Evolutionary conservation across 2,329 filamentous ascomycete genomes (phyloP), one percentile per base, ranked within the genome.

Genomic region (Pseudogymnoascus sp.): DNA sequence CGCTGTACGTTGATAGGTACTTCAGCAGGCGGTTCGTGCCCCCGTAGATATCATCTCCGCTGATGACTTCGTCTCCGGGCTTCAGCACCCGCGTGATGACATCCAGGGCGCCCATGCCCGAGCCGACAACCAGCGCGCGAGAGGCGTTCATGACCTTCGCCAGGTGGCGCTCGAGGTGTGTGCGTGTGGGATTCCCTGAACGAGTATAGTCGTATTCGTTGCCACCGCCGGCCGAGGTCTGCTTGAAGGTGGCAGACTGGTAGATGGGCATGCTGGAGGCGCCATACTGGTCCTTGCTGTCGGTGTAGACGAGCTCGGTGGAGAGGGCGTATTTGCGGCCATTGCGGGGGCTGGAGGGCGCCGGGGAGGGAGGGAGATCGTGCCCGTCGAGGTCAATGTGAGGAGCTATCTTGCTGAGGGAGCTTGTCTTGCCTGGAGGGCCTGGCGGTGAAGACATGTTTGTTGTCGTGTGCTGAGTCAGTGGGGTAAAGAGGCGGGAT

Each of bases 121-220:
- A 97, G 62, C 93, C 92, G 50, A 97, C 93, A 60, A 96, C 93
- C 61, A 99, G 84, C 9, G 91, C 91, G 64, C 96, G 89, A 71
- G 87, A 87, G 53, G 95, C 95, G 70, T 91, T 93, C 96, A 99
- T 99, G 75, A 99, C 96, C 84, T 99, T 99, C 73, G 96, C 95
- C 71, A 99, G 82, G 77, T 99, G 95, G 65, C 93, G 87, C 80
- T 99, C 95, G 67, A 99, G 85, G 73, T 99, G 95, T 35, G 93
- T 96, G 68, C 95, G 86, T 64, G 95, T 99, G 17, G 95, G 95
- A 75, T 99, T 99, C 64, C 95, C 95, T 36, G 93, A 97, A 66
- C 96, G 90, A 65, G 95, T 97, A 80, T 99, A 99, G 80, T 99
- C 95, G 77, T 97, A 99, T 77, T 97, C 93, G 73, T 85, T 81